Evolutionary conservation across 2,329 filamentous ascomycete species (phyloP).

Genomic region (Balansia obtecta): DNA sequence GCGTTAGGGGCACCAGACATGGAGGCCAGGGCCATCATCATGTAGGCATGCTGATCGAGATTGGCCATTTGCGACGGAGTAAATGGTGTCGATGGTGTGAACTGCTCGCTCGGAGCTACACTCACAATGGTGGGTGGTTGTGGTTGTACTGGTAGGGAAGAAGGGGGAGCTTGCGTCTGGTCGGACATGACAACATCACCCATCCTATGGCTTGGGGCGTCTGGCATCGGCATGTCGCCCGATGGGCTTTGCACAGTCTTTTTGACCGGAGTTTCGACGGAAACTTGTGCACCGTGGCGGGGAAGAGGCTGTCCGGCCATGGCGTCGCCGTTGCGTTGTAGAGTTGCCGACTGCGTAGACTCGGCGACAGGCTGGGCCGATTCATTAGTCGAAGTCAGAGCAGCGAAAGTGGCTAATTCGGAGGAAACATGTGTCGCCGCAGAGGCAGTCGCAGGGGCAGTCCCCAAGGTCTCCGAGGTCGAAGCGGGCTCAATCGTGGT

Average conservation of each 20-base stretch:
- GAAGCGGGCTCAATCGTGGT: neutral
- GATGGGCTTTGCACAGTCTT: neutral
- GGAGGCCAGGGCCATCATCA: conserved; percentile 33
- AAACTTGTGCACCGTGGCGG: neutral
- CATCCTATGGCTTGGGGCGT: conserved; percentile 6
- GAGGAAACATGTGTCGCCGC: neutral
- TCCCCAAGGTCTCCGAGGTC: neutral
- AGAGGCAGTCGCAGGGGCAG: neutral
- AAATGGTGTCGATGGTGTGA: conserved; percentile 21
- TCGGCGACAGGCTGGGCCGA: conserved; percentile 1
- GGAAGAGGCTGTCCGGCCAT: neutral
- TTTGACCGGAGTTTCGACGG: neutral
- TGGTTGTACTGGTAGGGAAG: conserved; percentile 8
- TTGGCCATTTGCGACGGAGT: conserved; percentile 19
- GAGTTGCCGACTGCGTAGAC: conserved; percentile 7
- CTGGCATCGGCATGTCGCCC: conserved; percentile 10
- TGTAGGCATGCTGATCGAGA: conserved; percentile 27
- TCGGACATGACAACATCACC: conserved; percentile 2
- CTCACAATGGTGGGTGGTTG: conserved; percentile 7
- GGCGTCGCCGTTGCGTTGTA: conserved; percentile 1
- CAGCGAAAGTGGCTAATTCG: neutral
- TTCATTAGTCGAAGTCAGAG: neutral
- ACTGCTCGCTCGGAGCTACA: conserved; percentile 13
- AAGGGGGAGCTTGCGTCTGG: conserved; percentile 2
- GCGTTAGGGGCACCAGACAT: conserved; percentile 23